phyloP scores from a whole-genome alignment of 352 stramenopile species.

The Blastocystis sp. region DNA sequence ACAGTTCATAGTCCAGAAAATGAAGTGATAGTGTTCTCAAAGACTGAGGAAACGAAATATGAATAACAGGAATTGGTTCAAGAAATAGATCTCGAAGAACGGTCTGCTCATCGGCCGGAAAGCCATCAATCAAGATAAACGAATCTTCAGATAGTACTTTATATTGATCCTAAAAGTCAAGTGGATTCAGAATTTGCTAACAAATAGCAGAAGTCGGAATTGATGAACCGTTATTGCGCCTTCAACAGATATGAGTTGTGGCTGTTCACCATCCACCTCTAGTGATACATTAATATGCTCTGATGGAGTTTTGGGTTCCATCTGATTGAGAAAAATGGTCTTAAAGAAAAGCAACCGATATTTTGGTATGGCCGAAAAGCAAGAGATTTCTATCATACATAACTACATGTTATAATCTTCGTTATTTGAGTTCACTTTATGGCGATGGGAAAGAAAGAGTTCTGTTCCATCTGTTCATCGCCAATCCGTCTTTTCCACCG shows the following conservation, averaged over 20 bases:
- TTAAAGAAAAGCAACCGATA: neutral
- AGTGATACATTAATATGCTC: constrained; percentile 17
- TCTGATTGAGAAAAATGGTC: neutral
- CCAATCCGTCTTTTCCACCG: neutral
- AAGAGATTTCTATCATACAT: too few species aligned
- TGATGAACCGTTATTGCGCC: neutral
- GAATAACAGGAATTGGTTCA: neutral
- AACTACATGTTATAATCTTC: neutral
- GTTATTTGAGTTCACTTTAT: neutral
- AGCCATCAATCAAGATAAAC: neutral
- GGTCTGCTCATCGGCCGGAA: neutral
- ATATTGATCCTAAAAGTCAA: neutral
- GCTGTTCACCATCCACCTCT: neutral
- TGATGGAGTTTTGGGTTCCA: neutral
- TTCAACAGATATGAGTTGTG: neutral
- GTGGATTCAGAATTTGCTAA: neutral
- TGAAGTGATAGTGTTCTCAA: neutral
- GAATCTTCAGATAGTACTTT: neutral
- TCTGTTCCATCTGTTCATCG: neutral
- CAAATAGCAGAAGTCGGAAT: neutral
- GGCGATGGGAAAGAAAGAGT: neutral
- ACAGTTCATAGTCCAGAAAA: constrained; percentile 18
- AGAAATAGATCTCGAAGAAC: neutral
- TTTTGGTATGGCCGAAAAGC: neutral
- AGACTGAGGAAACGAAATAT: neutral